Evolutionary conservation across 2,329 filamentous ascomycete species (phyloP), one percentile per base, ranked within the genome.

Genomic region (Leptographium radiaticola): DNA sequence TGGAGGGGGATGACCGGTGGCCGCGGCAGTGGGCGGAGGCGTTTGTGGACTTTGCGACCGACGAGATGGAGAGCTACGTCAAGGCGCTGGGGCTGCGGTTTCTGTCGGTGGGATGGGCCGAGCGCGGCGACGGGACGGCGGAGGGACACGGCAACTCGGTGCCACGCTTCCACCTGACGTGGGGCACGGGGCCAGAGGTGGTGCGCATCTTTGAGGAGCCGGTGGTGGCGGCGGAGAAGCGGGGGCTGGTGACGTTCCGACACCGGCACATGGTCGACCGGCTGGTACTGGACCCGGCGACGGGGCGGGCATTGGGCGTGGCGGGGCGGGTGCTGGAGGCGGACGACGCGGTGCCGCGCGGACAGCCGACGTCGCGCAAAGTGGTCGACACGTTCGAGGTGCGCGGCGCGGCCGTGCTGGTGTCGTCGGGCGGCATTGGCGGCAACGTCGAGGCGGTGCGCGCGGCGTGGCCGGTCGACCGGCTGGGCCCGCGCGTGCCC

Each of bases 91-190:
- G 80, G 1, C 59, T 80, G 18, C 68, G 72, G 0, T 81, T 82
- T 57, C 53, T 79, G 36, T 61, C 69, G 49, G 77, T 82, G 2
- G 76, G 75, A 31, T 83, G 80, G 79, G 80, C 79, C 1, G 79
- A 83, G 69, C 69, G 79, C 6, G 80, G 80, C 2, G 73, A 73
- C 53, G 79, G 79, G 0, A 62, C 64, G 0, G 75, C 78, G 0
- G 72, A 75, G 5, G 78, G 79, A 2, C 79, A 82, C 60, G 80
- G 80, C 6, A 83, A 83, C 62, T 77, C 76, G 13, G 79, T 83
- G 1, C 80, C 80, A 2, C 64, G 80, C n/a, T 83, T 83, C 61
- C 79, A 83, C 61, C 55, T 82, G 34, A 75, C 76, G 0, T 83
- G 79, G 80, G 79, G 80, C 3, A 75, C 77, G 0, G 80, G 80